These are phyloP conservation scores for Abelmoschus esculentus DNA, from an alignment of 345 rosid species.

Conservation along the genomic window DNA sequence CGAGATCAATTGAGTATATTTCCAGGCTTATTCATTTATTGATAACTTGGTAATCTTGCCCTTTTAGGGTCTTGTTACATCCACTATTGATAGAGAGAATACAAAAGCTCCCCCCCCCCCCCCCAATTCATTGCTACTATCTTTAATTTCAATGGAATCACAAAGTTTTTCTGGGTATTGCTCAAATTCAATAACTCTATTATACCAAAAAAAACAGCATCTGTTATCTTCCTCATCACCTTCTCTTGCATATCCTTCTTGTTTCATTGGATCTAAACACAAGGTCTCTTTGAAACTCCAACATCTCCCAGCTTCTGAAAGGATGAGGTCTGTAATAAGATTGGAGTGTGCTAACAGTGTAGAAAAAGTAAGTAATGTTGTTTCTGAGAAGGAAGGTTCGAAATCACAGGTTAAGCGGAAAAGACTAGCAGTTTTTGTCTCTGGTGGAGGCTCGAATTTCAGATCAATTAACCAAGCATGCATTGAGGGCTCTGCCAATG, in stretches of 20 bases:
- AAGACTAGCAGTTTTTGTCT: neutral
- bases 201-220: neutral
- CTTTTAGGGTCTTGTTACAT: constrained; percentile 96
- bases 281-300: neutral
- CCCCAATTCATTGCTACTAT: neutral
- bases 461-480: neutral
- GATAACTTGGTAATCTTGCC: constrained; percentile 59
- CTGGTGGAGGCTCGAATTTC: neutral
- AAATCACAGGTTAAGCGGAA: neutral
- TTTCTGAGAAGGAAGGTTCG: neutral
- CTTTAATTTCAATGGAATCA: neutral
- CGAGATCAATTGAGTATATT: constrained; percentile 6
- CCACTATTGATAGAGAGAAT: constrained; percentile 30
- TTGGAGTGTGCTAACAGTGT: neutral
- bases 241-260: neutral
- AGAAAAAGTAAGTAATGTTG: neutral
- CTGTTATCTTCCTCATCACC: neutral
- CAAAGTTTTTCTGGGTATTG: neutral
- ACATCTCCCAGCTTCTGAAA: neutral
- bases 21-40: constrained; percentile 2
- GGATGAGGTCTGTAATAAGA: neutral
- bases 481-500: neutral
- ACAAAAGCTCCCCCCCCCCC: neutral
- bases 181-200: neutral
- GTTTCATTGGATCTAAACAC: neutral